Base-by-base conservation (phyloP, 345 rosid genomes). In the Ricinus communis region DNA sequence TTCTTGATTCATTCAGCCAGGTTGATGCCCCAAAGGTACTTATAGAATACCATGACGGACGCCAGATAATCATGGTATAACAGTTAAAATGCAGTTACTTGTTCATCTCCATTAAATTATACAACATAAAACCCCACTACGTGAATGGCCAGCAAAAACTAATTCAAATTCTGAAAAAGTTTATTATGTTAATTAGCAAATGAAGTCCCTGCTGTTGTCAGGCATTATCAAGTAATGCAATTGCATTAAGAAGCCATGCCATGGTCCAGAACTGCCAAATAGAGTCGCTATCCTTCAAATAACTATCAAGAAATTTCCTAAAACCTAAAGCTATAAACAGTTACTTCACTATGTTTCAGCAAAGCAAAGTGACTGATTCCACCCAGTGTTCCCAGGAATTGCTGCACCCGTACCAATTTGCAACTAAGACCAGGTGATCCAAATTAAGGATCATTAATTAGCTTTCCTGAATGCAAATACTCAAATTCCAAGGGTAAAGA, bases 231-330 rank as follows among this genome's bases (percentile, higher is more conserved):
- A n/a, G 54, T 14, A 58, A 28, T 19, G 22, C 15, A 4, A 24
- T 70, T 47, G 41, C 6, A 43, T 7, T 46, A 36, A 9, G 30
- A 51, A 62, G 40, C 66, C 16, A 60, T 22, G 49, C 50, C 66
- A 71, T 15, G 49, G 22, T 22, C 50, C 52, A 25, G 5, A 12
- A 33, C 38, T 14, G 49, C 13, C 33, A 46, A 70, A 47, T 7
- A 24, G 19, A 51, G 30, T 18, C 25, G 18, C 31, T 47, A 21
- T 66, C 46, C 43, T 70, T 58, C 62, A 59, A 70, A 59, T 69
- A 25, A 57, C 14, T 31, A n/a, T 46, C n/a, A 19, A 33, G 24
- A n/a, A 2, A 53, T n/a, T 30, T 55, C 51, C 55, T 31, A 45
- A 25, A 54, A 49, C 38, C 47, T 13, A 9, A 31, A 47, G 11